These are phyloP conservation scores for Echinochloa phyllopogon DNA, from an alignment of 176 grass and related monocot genomes.

Conservation along the genomic window DNA sequence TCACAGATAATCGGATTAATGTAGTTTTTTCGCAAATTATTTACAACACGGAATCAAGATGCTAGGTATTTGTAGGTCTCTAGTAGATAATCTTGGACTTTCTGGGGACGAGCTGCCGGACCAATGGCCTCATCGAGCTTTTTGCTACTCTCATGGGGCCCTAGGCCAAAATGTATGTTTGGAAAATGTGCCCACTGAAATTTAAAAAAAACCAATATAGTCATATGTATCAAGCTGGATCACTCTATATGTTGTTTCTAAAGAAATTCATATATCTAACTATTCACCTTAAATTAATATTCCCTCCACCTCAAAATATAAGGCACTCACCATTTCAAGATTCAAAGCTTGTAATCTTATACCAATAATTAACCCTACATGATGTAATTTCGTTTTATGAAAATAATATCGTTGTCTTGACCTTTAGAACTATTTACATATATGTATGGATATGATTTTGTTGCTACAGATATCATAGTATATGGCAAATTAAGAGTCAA, in stretches of 20 bases:
- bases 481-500: no score
- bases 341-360: not conserved
- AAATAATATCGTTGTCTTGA: not conserved
- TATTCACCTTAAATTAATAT: not conserved
- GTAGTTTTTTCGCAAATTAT: conserved; percentile 22
- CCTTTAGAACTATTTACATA: no score
- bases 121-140: conserved; percentile 52
- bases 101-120: conserved; percentile 18
- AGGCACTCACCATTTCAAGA: not conserved
- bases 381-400: not conserved
- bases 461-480: no score
- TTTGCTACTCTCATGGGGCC: conserved; percentile 44
- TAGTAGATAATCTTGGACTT: conserved; percentile 52
- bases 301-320: no score
- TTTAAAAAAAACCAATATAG: not conserved
- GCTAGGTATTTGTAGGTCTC: not conserved
- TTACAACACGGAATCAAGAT: conserved; percentile 40
- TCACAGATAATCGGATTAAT: conserved; percentile 39
- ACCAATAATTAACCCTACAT: not conserved
- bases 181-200: conserved; percentile 77
- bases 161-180: conserved; percentile 58
- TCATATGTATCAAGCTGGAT: not conserved
- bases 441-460: no score
- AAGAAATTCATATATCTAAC: not conserved
- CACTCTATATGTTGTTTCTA: not conserved